These are phyloP conservation scores for Angomonas ambiguus DNA, from an alignment of 208 protist genomes.

Conservation along the genomic window DNA sequence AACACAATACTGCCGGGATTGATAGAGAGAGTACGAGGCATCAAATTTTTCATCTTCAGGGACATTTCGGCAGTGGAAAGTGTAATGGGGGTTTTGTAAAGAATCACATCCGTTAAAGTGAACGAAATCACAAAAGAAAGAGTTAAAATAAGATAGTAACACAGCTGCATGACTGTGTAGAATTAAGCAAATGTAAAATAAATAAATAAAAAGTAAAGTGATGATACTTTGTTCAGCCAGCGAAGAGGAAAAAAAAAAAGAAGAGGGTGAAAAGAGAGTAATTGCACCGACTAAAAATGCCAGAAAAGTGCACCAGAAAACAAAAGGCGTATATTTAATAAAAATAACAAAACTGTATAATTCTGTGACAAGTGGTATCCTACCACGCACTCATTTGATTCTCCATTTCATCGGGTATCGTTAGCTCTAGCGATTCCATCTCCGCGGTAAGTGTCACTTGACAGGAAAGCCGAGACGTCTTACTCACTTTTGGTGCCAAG, in stretches of 20 bases:
- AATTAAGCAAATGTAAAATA: constrained; percentile 2
- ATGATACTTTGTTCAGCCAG: too few species aligned
- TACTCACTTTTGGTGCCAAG: constrained; percentile 51
- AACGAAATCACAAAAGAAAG: neutral
- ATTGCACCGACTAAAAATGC: neutral
- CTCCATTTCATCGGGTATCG: constrained; percentile 60
- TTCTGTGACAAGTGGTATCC: neutral
- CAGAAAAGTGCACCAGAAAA: too few species aligned
- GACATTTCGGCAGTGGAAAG: neutral
- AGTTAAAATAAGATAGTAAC: constrained; percentile 1
- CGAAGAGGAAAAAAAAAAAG: neutral
- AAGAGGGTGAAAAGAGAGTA: neutral
- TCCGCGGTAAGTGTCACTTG: constrained; percentile 62
- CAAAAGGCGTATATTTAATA: too few species aligned
- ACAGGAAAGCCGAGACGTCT: constrained; percentile 76
- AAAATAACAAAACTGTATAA: neutral
- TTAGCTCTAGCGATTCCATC: constrained; percentile 30
- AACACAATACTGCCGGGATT: neutral
- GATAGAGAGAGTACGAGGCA: neutral
- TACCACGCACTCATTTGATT: constrained; percentile 32
- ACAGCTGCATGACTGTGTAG: constrained; percentile 1
- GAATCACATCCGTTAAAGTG: neutral
- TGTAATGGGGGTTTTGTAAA: neutral
- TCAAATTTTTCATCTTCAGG: neutral
- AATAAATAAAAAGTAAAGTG: constrained; percentile 7